These are phyloP conservation scores for Microbotryum silenes-acaulis DNA, from an alignment of 1,284 basidiomycete genomes.

Conservation along the genomic window DNA sequence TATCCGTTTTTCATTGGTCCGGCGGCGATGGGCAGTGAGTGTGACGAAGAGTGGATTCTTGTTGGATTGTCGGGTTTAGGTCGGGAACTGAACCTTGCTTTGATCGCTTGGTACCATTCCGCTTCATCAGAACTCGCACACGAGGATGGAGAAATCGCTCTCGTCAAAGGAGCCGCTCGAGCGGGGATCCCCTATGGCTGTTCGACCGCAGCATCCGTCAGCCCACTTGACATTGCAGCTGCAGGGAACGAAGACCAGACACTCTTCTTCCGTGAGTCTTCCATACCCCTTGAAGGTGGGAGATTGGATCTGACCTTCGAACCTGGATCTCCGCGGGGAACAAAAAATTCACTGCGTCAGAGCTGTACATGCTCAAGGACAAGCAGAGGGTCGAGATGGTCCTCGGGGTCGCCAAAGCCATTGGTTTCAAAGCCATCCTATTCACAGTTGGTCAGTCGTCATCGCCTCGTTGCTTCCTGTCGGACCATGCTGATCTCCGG, in stretches of 20 bases:
- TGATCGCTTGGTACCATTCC: too few species aligned
- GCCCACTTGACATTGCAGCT: too few species aligned
- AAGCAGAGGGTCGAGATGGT: slow-evolving; percentile 61
- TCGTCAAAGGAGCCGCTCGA: slow-evolving; percentile 9
- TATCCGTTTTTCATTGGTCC: slow-evolving; percentile 82
- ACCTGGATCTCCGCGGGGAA: too few species aligned
- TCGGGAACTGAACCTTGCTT: background rate
- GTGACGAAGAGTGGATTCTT: background rate
- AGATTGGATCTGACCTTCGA: too few species aligned
- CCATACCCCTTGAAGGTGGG: too few species aligned
- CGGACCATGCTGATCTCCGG: too few species aligned
- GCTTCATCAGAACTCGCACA: slow-evolving; percentile 17
- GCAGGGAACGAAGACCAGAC: background rate
- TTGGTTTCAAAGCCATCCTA: slow-evolving; percentile 77
- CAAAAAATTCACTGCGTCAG: slow-evolving; percentile 29
- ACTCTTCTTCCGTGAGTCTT: slow-evolving; percentile 12
- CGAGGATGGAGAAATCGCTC: slow-evolving; percentile 23
- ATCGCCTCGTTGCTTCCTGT: too few species aligned
- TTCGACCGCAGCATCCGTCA: too few species aligned
- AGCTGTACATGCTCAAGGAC: slow-evolving; percentile 73
- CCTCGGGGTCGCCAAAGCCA: slow-evolving; percentile 58
- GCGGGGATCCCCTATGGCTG: slow-evolving; percentile 5
- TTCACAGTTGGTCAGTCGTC: slow-evolving; percentile 55
- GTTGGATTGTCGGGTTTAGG: background rate
- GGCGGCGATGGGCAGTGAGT: slow-evolving; percentile 45